Conservation (phyloP, 345 rosid genomes). For the Erucastrum elatum region DNA sequence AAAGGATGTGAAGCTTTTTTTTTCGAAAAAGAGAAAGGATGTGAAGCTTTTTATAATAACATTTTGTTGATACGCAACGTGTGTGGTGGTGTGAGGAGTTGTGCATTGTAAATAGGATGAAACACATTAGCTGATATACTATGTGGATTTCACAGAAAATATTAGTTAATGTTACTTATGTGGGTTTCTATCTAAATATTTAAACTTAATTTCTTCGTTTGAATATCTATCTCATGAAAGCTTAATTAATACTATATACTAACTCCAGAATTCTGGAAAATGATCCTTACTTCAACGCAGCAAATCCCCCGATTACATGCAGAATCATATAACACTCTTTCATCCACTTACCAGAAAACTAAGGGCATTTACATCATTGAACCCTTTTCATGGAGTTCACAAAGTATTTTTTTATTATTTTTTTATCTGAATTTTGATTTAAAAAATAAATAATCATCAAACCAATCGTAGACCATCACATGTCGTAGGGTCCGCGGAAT, state of each 20-base stretch:
- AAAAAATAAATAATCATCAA: too few species aligned
- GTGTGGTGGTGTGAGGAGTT: constrained; percentile 31
- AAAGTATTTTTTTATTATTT: too few species aligned
- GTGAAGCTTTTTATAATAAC: constrained; percentile 7
- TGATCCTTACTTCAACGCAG: background rate
- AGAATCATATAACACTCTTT: background rate
- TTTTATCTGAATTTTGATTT: too few species aligned
- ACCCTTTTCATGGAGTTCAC: too few species aligned
- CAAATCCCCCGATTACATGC: background rate
- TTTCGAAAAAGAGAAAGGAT: background rate
- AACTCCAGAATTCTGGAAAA: background rate
- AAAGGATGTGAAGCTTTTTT: background rate
- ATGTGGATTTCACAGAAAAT: background rate
- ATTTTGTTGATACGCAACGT: constrained; percentile 18
- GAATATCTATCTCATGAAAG: background rate
- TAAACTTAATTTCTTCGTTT: background rate
- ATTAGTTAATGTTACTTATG: background rate
- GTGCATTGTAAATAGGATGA: constrained; percentile 25
- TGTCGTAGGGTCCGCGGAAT: too few species aligned
- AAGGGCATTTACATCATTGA: too few species aligned
- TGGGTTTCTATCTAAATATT: background rate
- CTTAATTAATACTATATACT: background rate
- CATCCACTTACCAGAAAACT: background rate
- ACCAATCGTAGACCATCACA: too few species aligned
- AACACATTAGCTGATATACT: background rate